Evolutionary conservation across 2,329 filamentous ascomycete species (phyloP).

Genomic region (Hypomyces rosellus): DNA sequence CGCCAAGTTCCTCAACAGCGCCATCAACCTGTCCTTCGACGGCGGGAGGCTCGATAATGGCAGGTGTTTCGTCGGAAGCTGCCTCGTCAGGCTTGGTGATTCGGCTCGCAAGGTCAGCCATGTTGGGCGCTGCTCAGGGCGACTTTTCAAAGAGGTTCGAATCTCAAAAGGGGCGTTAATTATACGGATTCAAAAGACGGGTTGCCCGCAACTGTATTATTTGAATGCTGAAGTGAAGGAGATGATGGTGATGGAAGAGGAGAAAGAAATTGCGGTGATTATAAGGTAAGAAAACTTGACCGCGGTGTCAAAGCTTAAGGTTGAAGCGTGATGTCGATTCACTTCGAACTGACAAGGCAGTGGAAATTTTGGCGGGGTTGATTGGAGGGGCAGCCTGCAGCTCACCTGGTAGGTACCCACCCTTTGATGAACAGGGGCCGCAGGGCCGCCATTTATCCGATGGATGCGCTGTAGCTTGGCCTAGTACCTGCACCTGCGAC

Average conservation of each 20-base stretch:
- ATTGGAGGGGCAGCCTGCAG: constrained; percentile 27
- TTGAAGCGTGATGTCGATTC: background rate
- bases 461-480: constrained; percentile 10
- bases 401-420: constrained; percentile 4
- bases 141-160: background rate
- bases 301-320: background rate
- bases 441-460: constrained; percentile 25
- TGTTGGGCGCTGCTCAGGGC: constrained; percentile 17
- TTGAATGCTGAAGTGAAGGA: no score
- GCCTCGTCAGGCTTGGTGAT: constrained; percentile 40
- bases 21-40: constrained; percentile 31
- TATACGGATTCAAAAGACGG: background rate
- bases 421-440: background rate
- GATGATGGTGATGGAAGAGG: background rate
- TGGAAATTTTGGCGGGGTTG: constrained; percentile 27
- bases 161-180: background rate
- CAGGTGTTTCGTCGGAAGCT: constrained; percentile 16
- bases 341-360: background rate
- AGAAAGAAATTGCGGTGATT: constrained; percentile 5
- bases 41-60: constrained; percentile 16
- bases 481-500: no score
- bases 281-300: background rate
- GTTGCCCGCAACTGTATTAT: constrained; percentile 8
- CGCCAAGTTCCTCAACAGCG: constrained; percentile 31
- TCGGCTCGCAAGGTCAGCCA: constrained; percentile 47